Evolutionary conservation across 2,329 filamentous ascomycete species (phyloP).

Genomic region (Fusarium pseudograminearum): DNA sequence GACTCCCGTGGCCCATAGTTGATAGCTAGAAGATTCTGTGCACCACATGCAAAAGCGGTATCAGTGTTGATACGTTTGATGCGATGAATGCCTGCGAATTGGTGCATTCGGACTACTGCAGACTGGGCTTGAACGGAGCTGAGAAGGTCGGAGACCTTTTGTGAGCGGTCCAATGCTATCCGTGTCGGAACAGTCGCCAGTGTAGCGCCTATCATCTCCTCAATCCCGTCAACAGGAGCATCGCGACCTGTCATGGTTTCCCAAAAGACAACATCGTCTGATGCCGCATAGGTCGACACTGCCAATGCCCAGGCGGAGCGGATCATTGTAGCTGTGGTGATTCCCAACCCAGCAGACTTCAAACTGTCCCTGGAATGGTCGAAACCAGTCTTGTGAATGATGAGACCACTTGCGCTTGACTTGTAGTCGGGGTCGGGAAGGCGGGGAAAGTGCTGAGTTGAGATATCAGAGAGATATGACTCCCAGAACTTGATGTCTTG

Average conservation of each 20-base stretch:
- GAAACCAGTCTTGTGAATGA: conserved; percentile 29
- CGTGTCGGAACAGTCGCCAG: conserved; percentile 41
- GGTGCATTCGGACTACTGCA: conserved; percentile 25
- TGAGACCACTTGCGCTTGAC: conserved; percentile 27
- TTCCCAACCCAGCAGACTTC: conserved; percentile 20
- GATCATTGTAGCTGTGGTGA: conserved; percentile 36
- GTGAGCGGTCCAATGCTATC: not conserved
- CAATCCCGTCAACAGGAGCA: conserved; percentile 35
- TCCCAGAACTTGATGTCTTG: conserved; percentile 34
- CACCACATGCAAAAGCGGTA: conserved; percentile 31
- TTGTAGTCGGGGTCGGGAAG: conserved; percentile 33
- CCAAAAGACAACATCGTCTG: conserved; percentile 42
- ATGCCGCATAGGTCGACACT: conserved; percentile 32
- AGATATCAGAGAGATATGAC: conserved; percentile 23
- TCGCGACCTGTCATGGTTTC: conserved; percentile 43
- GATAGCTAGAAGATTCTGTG: conserved; percentile 42
- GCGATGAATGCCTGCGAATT: conserved; percentile 31
- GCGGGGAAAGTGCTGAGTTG: conserved; percentile 41
- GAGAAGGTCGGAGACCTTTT: conserved; percentile 20
- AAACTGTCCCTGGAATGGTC: not conserved
- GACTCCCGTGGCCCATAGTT: conserved; percentile 27
- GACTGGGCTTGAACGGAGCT: conserved; percentile 24
- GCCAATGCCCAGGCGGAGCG: conserved; percentile 44
- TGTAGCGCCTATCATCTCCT: conserved; percentile 36
- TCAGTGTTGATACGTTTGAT: conserved; percentile 38